These are phyloP conservation scores for Coemansia sp. DNA, from an alignment of 192 early-diverging fungal species.

Conservation along the genomic window DNA sequence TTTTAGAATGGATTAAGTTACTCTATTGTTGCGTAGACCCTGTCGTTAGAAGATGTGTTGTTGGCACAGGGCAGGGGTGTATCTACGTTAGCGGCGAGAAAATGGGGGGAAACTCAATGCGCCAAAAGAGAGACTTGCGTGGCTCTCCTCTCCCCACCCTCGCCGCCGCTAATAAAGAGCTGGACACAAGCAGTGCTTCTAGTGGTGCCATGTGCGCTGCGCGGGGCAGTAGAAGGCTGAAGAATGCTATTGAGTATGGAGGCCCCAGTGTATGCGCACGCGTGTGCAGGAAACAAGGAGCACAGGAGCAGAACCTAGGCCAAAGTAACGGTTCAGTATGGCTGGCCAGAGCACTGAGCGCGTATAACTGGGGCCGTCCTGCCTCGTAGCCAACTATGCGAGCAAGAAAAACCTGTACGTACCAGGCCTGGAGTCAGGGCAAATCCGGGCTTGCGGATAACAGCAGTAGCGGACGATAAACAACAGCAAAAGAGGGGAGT, in stretches of 20 bases:
- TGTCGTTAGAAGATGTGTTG: neutral
- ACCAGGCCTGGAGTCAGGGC: neutral
- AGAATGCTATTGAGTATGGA: neutral
- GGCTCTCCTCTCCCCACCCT: neutral
- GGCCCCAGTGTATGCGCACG: neutral
- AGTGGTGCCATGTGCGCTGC: neutral
- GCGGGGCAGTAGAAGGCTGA: neutral
- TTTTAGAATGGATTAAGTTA: neutral
- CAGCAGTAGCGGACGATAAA: neutral
- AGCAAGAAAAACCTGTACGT: neutral
- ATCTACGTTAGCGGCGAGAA: neutral
- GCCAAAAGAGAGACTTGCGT: neutral
- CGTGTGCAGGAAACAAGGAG: neutral
- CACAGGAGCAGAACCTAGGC: neutral
- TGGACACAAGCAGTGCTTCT: neutral
- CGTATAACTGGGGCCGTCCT: neutral
- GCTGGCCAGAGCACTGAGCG: neutral
- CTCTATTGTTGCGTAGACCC: neutral
- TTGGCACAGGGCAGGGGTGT: neutral
- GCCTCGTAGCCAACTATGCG: neutral
- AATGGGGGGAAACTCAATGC: neutral
- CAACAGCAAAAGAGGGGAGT: neutral
- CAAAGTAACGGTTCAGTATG: neutral
- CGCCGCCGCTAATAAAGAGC: neutral
- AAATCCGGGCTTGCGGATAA: neutral